These are phyloP conservation scores for Globisporangium takayamanum DNA, from an alignment of 352 stramenopile genomes.

Conservation along the genomic window DNA sequence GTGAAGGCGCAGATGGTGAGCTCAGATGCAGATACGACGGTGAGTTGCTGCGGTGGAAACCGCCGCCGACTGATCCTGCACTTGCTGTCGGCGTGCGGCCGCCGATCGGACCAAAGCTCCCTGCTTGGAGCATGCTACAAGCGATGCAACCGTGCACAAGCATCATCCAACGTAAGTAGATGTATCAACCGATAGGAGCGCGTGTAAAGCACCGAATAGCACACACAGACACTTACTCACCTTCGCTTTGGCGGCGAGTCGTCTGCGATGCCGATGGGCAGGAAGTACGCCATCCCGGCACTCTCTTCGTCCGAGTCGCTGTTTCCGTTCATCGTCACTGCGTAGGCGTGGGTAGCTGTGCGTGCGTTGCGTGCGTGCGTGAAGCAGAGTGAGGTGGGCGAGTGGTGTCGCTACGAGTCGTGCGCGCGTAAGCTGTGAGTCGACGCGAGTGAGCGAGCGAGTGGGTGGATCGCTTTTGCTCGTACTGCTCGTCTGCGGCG, in stretches of 20 bases:
- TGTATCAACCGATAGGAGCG: background rate
- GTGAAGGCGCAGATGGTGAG: background rate
- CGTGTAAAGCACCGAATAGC: too few relatives aligned
- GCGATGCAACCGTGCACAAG: background rate
- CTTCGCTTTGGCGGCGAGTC: conserved; percentile 71
- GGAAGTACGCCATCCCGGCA: conserved; percentile 65
- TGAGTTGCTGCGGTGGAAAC: conserved; percentile 13
- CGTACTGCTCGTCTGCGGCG: background rate
- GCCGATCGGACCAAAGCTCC: conserved; percentile 46
- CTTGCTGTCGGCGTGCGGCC: conserved; percentile 17
- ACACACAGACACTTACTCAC: conserved; percentile 11
- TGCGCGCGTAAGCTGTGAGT: too few relatives aligned
- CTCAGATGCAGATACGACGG: conserved; percentile 12
- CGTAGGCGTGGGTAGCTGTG: background rate
- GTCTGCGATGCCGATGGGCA: conserved; percentile 79
- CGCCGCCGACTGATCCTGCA: background rate
- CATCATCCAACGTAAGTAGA: background rate
- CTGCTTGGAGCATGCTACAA: conserved; percentile 6
- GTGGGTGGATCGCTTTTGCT: background rate
- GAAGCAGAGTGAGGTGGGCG: background rate
- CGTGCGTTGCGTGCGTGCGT: too few relatives aligned
- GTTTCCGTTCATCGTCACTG: conserved; percentile 6
- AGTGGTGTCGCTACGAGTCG: too few relatives aligned
- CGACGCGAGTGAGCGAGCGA: background rate
- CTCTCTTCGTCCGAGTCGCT: conserved; percentile 53